Evolutionary conservation across 2,329 filamentous ascomycete species (phyloP).

Genomic region (Sporothrix euskadiensis): DNA sequence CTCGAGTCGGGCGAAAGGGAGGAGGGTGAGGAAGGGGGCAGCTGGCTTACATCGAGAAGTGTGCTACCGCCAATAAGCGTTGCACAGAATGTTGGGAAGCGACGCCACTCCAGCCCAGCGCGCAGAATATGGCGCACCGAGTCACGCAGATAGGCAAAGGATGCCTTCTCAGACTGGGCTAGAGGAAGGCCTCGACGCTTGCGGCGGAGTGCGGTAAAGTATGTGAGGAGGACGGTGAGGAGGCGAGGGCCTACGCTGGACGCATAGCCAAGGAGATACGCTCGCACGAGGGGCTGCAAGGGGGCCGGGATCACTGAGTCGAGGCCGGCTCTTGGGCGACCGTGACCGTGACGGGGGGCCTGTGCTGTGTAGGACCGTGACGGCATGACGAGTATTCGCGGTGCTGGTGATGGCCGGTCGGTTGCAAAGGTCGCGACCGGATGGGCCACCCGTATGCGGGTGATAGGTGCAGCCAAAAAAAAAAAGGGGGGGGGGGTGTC

Average conservation of each 20-base stretch:
- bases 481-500: no score
- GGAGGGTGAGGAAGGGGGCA: no score
- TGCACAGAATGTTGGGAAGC: constrained; percentile 65
- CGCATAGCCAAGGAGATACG: constrained; percentile 62
- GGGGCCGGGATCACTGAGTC: constrained; percentile 48
- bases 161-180: constrained; percentile 25
- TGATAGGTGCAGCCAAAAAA: background rate
- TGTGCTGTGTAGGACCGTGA: background rate
- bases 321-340: background rate
- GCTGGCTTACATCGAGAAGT: constrained; percentile 55
- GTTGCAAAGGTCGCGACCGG: constrained; percentile 5
- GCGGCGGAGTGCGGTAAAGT: constrained; percentile 45
- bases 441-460: background rate
- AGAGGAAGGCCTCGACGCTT: constrained; percentile 40
- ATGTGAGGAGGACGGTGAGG: constrained; percentile 55
- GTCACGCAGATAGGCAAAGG: constrained; percentile 26
- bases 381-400: background rate
- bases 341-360: background rate
- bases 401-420: background rate
- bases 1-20: no score
- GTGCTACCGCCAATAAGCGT: constrained; percentile 61
- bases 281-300: constrained; percentile 58
- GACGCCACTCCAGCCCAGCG: constrained; percentile 54
- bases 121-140: constrained; percentile 48
- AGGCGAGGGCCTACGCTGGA: constrained; percentile 60